A percentile compares a stretch with the other conserved stretches of the same genome.
Evolutionary conservation across 179 eudicot genomes (phyloP).

Genomic region (Corrigiola litoralis): DNA sequence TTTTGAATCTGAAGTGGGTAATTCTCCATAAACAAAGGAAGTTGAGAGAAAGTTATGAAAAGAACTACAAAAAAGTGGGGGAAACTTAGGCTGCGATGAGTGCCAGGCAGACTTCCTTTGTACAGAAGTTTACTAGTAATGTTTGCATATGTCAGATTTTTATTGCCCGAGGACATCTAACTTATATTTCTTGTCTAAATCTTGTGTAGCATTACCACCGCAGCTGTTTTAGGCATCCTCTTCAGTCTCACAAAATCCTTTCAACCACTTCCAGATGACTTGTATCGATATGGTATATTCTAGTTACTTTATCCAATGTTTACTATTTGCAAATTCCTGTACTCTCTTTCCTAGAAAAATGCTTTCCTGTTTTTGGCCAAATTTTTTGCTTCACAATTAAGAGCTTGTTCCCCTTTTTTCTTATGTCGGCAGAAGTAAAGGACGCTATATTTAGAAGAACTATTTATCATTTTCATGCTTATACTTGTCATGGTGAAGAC

Average conservation of each 20-base stretch:
- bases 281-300: constrained; percentile 74
- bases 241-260: constrained; percentile 67
- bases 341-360: neutral
- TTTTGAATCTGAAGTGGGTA: neutral
- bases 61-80: neutral
- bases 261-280: constrained; percentile 70
- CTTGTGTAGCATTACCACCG: constrained; percentile 57
- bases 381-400: neutral
- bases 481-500: neutral
- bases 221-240: constrained; percentile 64
- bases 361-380: neutral
- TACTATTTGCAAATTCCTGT: neutral
- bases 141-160: neutral
- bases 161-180: neutral
- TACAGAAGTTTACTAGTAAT: no score
- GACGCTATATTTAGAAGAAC: neutral
- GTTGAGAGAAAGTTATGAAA: neutral
- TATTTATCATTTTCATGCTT: neutral
- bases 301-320: neutral
- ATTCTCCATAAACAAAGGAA: neutral
- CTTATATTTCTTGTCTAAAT: neutral
- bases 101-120: neutral
- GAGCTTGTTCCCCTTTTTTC: neutral
- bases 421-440: neutral
- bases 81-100: neutral